phyloP scores from a whole-genome alignment of 75 land plant species.

The Larix kaempferi region DNA sequence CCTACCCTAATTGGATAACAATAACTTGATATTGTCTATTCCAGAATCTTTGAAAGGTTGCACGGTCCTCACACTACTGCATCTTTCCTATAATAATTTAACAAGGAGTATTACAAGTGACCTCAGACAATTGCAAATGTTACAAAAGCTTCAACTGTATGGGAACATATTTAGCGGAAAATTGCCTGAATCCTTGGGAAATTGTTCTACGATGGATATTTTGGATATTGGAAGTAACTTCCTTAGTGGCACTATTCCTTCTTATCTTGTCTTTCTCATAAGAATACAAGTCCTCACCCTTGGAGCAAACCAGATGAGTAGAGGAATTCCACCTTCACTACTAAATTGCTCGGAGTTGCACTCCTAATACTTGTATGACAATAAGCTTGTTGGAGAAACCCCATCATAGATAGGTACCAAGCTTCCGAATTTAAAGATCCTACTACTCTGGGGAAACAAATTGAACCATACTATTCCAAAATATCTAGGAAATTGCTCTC shows the following conservation, averaged over 20 bases:
- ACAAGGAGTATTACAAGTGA: conserved; percentile 12
- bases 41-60: conserved; percentile 57
- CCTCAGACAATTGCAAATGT: conserved; percentile 4
- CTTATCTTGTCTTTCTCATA: conserved; percentile 10
- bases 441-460: background rate
- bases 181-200: conserved; percentile 16
- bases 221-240: conserved; percentile 16
- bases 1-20: no score
- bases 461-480: background rate
- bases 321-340: background rate
- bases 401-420: background rate
- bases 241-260: conserved; percentile 19
- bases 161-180: conserved; percentile 1
- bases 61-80: conserved; percentile 6
- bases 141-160: conserved; percentile 9
- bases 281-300: conserved; percentile 15
- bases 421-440: background rate
- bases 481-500: background rate
- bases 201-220: conserved; percentile 7
- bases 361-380: no score
- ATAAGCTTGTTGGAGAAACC: background rate
- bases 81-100: conserved; percentile 10
- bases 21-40: conserved; percentile 43
- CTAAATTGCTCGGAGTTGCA: background rate
- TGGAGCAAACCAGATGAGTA: conserved; percentile 14